Conservation (phyloP, 352 stramenopile species). For the Pythium oligandrum region DNA sequence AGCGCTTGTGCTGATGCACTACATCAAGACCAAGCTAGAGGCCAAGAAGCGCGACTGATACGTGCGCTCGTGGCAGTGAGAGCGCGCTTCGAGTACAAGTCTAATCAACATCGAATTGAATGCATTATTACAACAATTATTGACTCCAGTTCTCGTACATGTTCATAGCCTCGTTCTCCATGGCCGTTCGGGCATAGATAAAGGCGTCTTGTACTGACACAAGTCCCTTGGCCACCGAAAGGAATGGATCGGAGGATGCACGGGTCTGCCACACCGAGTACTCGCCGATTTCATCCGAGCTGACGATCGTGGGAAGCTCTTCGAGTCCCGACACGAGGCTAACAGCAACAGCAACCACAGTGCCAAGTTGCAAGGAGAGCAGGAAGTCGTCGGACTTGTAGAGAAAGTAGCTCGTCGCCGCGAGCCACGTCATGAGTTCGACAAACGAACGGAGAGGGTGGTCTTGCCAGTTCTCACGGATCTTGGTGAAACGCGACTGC, state of each 20-base stretch:
- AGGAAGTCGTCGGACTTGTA: slow-evolving; percentile 46
- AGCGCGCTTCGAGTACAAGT: too few species aligned
- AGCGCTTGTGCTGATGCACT: not conserved
- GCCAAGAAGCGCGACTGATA: slow-evolving; percentile 16
- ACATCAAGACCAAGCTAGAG: slow-evolving; percentile 12
- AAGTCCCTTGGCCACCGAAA: slow-evolving; percentile 31
- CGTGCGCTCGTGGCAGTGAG: too few species aligned
- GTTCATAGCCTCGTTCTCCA: slow-evolving; percentile 49
- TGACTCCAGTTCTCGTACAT: slow-evolving; percentile 72
- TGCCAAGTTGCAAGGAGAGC: slow-evolving; percentile 48
- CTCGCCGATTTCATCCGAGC: slow-evolving; percentile 29
- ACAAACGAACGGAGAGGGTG: slow-evolving; percentile 42
- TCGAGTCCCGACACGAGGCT: slow-evolving; percentile 53
- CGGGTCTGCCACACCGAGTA: slow-evolving; percentile 60
- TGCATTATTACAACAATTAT: slow-evolving; percentile 10
- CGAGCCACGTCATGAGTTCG: slow-evolving; percentile 61
- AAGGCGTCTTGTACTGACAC: slow-evolving; percentile 39
- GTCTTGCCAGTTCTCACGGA: slow-evolving; percentile 54
- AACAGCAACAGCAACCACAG: slow-evolving; percentile 43
- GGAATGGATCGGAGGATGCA: slow-evolving; percentile 33
- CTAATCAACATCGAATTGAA: too few species aligned
- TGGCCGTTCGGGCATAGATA: slow-evolving; percentile 12
- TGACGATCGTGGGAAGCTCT: slow-evolving; percentile 50
- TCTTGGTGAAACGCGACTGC: slow-evolving; percentile 67
- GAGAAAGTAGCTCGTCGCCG: slow-evolving; percentile 55